Percentiles rank a stretch among this genome's conserved stretches.
phyloP scores from a whole-genome alignment of 495 filamentous ascomycete genomes.

The Umbilicaria muhlenbergii region DNA sequence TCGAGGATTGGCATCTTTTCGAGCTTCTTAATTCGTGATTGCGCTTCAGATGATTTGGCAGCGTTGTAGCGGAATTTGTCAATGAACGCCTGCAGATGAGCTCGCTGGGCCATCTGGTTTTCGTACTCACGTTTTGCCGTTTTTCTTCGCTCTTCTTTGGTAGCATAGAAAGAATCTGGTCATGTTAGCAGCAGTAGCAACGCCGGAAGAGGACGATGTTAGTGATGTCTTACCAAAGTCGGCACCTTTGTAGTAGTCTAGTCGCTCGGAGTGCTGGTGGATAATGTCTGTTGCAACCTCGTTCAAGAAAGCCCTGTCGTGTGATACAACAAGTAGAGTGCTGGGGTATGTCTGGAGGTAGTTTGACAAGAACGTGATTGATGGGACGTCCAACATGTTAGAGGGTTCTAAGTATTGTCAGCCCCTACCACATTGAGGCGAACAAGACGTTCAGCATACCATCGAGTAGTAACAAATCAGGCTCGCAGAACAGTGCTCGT shows the following conservation, averaged over 20 bases:
- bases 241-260: constrained; percentile 97
- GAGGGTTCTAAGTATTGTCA: constrained; percentile 58
- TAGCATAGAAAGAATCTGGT: constrained; percentile 86
- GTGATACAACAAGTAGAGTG: constrained; percentile 90
- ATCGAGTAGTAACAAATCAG: constrained; percentile 89
- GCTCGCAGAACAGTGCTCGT: constrained; percentile 94
- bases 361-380: constrained; percentile 96
- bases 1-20: constrained; percentile 91
- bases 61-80: constrained; percentile 99
- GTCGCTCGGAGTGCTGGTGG: constrained; percentile 89
- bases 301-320: constrained; percentile 98
- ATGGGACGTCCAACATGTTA: constrained; percentile 99
- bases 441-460: constrained; percentile 19
- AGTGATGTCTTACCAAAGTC: constrained; percentile 49
- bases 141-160: constrained; percentile 93
- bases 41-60: constrained; percentile 94
- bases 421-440: background rate
- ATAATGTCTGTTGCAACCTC: constrained; percentile 99
- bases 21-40: constrained; percentile 96
- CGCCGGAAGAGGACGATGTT: background rate
- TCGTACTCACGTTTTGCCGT: constrained; percentile 95
- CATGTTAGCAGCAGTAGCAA: background rate
- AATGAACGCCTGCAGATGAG: constrained; percentile 90
- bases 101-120: constrained; percentile 87
- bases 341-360: constrained; percentile 91